Conservation (phyloP, 208 protist species). For the Trichomonas vaginalis region DNA sequence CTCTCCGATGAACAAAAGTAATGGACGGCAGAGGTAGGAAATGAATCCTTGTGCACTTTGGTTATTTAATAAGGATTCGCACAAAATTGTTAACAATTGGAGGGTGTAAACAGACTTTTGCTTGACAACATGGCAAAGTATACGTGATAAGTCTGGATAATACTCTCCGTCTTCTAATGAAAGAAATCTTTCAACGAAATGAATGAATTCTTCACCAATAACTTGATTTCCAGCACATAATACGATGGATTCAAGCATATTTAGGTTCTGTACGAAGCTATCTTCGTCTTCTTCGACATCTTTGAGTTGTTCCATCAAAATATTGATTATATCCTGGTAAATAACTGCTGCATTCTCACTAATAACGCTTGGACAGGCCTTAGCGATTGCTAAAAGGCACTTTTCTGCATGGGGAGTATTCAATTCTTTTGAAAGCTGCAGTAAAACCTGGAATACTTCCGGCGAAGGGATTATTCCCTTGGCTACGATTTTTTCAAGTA, state of each 20-base stretch:
- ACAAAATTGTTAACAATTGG: neutral
- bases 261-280: neutral
- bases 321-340: neutral
- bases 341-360: neutral
- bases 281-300: neutral
- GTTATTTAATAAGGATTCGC: neutral
- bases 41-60: neutral
- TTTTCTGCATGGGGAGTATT: neutral
- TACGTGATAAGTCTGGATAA: neutral
- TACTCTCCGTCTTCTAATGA: neutral
- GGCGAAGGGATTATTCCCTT: neutral
- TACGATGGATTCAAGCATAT: neutral
- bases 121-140: neutral
- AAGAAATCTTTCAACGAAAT: neutral
- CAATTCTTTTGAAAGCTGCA: neutral
- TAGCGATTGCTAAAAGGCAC: neutral
- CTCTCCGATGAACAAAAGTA: neutral
- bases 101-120: neutral
- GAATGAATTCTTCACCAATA: constrained; percentile 20
- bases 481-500: neutral
- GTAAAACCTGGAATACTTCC: neutral
- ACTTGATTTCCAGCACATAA: constrained; percentile 18
- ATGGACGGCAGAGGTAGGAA: neutral
- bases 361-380: neutral
- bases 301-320: neutral